These are phyloP conservation scores for Hypoxylon subgilvum DNA, from an alignment of 495 filamentous ascomycete genomes.

Conservation along the genomic window DNA sequence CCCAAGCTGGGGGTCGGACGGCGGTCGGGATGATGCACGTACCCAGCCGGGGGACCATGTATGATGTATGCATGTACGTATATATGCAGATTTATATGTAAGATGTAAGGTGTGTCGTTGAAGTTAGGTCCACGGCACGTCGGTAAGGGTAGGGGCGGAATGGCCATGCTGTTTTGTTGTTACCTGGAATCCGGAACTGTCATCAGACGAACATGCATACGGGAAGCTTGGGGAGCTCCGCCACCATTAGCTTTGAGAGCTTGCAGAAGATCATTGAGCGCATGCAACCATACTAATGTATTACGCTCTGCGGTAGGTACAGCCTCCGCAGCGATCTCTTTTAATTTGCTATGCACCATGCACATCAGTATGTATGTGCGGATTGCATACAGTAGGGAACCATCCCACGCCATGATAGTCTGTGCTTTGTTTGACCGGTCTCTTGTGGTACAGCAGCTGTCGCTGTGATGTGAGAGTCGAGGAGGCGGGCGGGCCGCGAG, in stretches of 20 bases:
- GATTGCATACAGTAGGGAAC: too few relatives aligned
- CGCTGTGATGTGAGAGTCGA: conserved; percentile 1
- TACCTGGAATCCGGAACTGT: conserved; percentile 39
- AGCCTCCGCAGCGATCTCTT: conserved; percentile 6
- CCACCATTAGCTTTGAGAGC: conserved; percentile 12
- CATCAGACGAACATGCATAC: conserved; percentile 37
- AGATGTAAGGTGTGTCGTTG: conserved; percentile 8
- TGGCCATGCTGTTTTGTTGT: conserved; percentile 33
- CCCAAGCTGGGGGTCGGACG: conserved; percentile 14
- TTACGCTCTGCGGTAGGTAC: conserved; percentile 5
- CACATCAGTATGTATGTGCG: too few relatives aligned
- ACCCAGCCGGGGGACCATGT: too few relatives aligned
- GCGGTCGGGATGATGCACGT: conserved; percentile 24
- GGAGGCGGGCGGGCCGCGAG: conserved; percentile 2
- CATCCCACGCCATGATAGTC: background rate
- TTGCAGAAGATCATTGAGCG: conserved; percentile 28
- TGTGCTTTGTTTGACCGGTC: background rate
- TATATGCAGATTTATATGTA: too few relatives aligned
- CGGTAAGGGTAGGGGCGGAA: conserved; percentile 24
- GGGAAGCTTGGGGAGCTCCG: conserved; percentile 20
- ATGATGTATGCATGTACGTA: too few relatives aligned
- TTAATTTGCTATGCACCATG: conserved; percentile 19
- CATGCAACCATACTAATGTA: conserved; percentile 5
- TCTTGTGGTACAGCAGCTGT: background rate
- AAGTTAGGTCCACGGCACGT: conserved; percentile 22